These are phyloP conservation scores for Fusarium longipes DNA, from an alignment of 2,329 filamentous ascomycete species.

Conservation along the genomic window DNA sequence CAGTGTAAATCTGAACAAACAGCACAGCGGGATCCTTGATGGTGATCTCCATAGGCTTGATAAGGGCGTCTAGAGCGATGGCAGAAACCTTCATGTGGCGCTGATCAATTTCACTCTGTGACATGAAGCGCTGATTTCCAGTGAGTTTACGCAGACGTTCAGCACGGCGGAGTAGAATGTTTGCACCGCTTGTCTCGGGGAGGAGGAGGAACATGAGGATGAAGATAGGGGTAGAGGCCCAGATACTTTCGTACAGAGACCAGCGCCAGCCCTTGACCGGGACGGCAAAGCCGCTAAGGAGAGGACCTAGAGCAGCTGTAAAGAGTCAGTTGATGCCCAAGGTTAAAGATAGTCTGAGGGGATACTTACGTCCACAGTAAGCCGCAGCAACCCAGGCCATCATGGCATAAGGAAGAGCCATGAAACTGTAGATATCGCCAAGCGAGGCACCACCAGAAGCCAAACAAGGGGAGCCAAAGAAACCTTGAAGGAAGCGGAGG, in stretches of 20 bases:
- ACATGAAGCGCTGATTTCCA: slow-evolving; percentile 66
- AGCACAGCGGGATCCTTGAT: slow-evolving; percentile 71
- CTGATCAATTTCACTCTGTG: slow-evolving; percentile 73
- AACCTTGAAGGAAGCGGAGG: slow-evolving; percentile 72
- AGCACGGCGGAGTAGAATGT: slow-evolving; percentile 71
- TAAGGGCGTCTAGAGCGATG: slow-evolving; percentile 65
- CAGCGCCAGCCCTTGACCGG: slow-evolving; percentile 70
- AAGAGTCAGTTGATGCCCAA: neutral
- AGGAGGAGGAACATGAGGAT: slow-evolving; percentile 71
- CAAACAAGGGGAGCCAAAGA: slow-evolving; percentile 74
- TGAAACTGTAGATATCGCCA: slow-evolving; percentile 65
- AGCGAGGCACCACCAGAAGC: slow-evolving; percentile 67
- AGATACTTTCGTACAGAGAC: slow-evolving; percentile 72
- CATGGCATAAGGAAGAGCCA: slow-evolving; percentile 68
- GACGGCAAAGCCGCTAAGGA: slow-evolving; percentile 70
- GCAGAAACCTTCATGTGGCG: slow-evolving; percentile 60
- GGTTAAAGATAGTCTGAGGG: too few species aligned
- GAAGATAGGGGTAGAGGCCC: slow-evolving; percentile 68
- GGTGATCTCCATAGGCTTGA: slow-evolving; percentile 70
- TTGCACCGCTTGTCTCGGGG: slow-evolving; percentile 70
- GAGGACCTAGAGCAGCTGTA: slow-evolving; percentile 66
- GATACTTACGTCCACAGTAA: slow-evolving; percentile 57
- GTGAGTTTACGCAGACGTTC: slow-evolving; percentile 70
- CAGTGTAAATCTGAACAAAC: slow-evolving; percentile 71
- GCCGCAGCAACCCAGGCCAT: slow-evolving; percentile 68